These are phyloP conservation scores for Rosa persica DNA, from an alignment of 306 rosid genomes.

Conservation along the genomic window DNA sequence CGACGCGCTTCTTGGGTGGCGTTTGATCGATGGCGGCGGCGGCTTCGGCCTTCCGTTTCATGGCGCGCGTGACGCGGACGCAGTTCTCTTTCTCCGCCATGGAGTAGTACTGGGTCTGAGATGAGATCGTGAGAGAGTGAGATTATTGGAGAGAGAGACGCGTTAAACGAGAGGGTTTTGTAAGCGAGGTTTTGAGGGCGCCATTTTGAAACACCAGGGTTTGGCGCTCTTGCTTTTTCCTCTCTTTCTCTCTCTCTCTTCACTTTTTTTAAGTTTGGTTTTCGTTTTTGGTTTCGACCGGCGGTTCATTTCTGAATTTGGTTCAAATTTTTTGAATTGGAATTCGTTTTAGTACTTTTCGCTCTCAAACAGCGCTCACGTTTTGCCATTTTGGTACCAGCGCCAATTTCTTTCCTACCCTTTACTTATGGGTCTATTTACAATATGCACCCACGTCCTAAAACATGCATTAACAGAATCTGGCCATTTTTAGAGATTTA, in stretches of 20 bases:
- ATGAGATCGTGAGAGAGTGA: neutral
- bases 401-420: neutral
- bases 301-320: neutral
- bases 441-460: neutral
- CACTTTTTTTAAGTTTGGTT: neutral
- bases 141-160: neutral
- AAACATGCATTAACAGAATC: neutral
- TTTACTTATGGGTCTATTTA: neutral
- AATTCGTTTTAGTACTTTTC: neutral
- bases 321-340: conserved; percentile 14
- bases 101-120: neutral
- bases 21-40: conserved; percentile 25
- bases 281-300: neutral
- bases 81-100: conserved; percentile 30
- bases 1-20: conserved; percentile 50
- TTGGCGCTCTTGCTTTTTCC: conserved; percentile 12
- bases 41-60: conserved; percentile 28
- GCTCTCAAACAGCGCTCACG: neutral
- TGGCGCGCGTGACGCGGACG: conserved; percentile 29
- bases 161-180: neutral
- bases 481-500: too few relatives aligned
- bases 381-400: neutral
- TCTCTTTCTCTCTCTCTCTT: neutral
- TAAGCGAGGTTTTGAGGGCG: conserved; percentile 21
- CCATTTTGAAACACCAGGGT: conserved; percentile 4